Evolutionary conservation across 768 basidiomycete species (phyloP).

Genomic region (Calocybe gangraenosa): DNA sequence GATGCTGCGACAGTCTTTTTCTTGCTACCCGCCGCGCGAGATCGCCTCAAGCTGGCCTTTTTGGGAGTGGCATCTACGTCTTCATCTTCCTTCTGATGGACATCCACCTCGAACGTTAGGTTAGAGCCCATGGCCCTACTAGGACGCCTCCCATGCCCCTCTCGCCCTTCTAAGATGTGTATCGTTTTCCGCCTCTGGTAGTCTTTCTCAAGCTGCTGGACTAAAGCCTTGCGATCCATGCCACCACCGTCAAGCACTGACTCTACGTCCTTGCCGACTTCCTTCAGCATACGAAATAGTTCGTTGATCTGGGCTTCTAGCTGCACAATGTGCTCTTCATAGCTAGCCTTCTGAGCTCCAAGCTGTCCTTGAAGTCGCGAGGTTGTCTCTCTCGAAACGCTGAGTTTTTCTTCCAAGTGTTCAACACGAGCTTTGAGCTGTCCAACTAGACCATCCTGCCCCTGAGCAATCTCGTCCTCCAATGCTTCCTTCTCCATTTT

Average conservation of each 20-base stretch:
- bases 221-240: slow-evolving; percentile 79
- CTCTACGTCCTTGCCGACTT: slow-evolving; percentile 74
- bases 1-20: slow-evolving; percentile 18
- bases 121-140: slow-evolving; percentile 16
- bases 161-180: slow-evolving; percentile 76
- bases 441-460: slow-evolving; percentile 81
- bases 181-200: slow-evolving; percentile 83
- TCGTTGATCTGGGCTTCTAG: slow-evolving; percentile 92
- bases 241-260: slow-evolving; percentile 63
- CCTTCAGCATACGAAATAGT: slow-evolving; percentile 89
- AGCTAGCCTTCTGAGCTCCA: slow-evolving; percentile 68
- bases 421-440: slow-evolving; percentile 67
- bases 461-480: slow-evolving; percentile 77
- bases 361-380: slow-evolving; percentile 73
- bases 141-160: slow-evolving; percentile 28
- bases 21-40: slow-evolving; percentile 22
- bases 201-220: slow-evolving; percentile 76
- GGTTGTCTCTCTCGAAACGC: slow-evolving; percentile 74
- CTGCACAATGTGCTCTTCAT: slow-evolving; percentile 84
- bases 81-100: slow-evolving; percentile 37
- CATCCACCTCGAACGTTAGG: slow-evolving; percentile 19
- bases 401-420: slow-evolving; percentile 73
- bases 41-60: slow-evolving; percentile 42
- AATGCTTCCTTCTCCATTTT: slow-evolving; percentile 80
- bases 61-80: slow-evolving; percentile 57